These are phyloP conservation scores for Oryza officinalis DNA, from an alignment of 176 grass and related monocot genomes.

Conservation along the genomic window DNA sequence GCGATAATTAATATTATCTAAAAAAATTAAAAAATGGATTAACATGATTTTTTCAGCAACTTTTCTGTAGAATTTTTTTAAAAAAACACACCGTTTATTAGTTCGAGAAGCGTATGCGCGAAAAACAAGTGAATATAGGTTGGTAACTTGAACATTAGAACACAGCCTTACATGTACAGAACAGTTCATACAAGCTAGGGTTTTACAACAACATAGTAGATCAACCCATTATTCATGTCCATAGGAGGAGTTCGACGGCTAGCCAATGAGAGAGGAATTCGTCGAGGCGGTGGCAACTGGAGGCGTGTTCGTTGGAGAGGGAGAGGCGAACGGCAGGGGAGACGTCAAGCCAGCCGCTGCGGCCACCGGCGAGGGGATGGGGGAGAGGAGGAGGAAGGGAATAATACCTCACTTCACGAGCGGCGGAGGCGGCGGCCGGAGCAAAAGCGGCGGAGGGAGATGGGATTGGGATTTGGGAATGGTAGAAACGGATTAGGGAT, in stretches of 20 bases:
- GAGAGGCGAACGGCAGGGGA: no score
- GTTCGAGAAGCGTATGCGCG: no score
- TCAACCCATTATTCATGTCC: not conserved
- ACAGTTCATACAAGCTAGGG: not conserved
- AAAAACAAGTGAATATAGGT: no score
- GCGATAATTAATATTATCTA: no score
- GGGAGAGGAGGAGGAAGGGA: not conserved
- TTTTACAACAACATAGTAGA: not conserved
- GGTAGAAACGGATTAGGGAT: constrained; percentile 33
- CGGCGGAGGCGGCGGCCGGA: not conserved
- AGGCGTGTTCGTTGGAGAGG: no score
- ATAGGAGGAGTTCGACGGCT: no score
- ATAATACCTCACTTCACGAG: not conserved
- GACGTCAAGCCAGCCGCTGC: not conserved
- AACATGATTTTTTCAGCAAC: no score
- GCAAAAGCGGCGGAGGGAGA: not conserved
- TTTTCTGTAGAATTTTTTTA: no score
- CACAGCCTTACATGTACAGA: not conserved
- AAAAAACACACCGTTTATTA: no score
- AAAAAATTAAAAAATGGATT: no score
- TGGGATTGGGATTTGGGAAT: constrained; percentile 52
- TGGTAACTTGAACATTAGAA: no score
- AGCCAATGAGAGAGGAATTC: not conserved
- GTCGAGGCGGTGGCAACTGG: not conserved
- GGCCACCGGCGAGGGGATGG: not conserved